Base-by-base conservation (phyloP, 345 rosid species). In the Heritiera fomes region DNA sequence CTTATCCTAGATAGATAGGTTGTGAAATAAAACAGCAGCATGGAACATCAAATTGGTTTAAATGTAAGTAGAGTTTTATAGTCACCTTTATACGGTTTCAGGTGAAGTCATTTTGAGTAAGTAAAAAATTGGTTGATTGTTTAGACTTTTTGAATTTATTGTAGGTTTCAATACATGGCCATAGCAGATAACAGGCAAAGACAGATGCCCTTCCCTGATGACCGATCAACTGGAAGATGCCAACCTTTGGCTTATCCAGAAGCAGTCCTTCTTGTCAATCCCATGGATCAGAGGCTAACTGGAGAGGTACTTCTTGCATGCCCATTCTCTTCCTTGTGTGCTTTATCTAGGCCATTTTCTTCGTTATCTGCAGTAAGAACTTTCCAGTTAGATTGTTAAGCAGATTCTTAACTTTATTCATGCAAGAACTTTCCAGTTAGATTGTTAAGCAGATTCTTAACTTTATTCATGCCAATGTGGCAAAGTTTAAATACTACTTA, bases 161-260 rank as follows among this genome's bases (percentile, higher is more conserved):
- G 74, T 81, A 95, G 97, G 91, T 95, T 95, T 88, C 93, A 87
- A 65, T 90, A 87, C 84, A 95, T 95, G 99, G 97, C 89, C 28
- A 65, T 94, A 81, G 91, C 95, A n/a, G 97, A 93, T 56, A 87
- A 95, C 78, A 91, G 95, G 80, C 98, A 93, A 59, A 89, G 99
- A 77, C 78, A 82, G 79, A 93, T 95, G 98, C 98, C 99, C 18
- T 80, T 89, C 50, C 99, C 99, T 1, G 98, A 95, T 80, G 98
- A 95, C 78, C 86, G 89, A 76, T 80, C 81, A 73, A 84, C 88
- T 0, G 87, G 83, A 41, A 87, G 93, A 89, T 89, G 99, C 77
- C 87, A 88, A 80, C 77, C 91, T 40, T 84, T 93, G 70, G 97
- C 89, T 77, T 91, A 90, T 66, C 95, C 89, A n/a, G 99, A 95